Evolutionary conservation across 2,329 filamentous ascomycete genomes (phyloP).

Genomic region (Chaetomiaceae sp.): DNA sequence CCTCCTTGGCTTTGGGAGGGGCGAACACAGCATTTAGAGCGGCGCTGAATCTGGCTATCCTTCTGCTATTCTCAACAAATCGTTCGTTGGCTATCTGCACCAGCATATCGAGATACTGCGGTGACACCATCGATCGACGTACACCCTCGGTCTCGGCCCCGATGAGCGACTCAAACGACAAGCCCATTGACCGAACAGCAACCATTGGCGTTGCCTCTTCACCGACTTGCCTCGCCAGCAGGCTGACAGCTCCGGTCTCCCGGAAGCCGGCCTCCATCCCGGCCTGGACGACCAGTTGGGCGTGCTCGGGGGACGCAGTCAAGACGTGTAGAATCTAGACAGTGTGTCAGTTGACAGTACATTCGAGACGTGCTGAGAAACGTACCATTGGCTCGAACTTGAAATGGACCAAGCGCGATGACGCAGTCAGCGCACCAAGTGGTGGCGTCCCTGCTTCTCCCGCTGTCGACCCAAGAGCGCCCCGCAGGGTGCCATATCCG

Average conservation of each 20-base stretch:
- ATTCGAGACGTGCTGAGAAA: constrained; percentile 2
- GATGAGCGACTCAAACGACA: constrained; percentile 75
- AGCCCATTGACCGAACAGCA: constrained; percentile 75
- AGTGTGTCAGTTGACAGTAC: constrained; percentile 3
- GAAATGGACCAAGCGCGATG: constrained; percentile 61
- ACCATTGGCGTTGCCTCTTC: constrained; percentile 60
- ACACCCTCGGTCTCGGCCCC: constrained; percentile 45
- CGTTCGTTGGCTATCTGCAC: constrained; percentile 66
- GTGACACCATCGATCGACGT: constrained; percentile 49
- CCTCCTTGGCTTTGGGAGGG: constrained; percentile 28
- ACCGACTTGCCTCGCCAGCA: constrained; percentile 33
- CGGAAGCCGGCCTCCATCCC: constrained; percentile 80
- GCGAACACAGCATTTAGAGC: constrained; percentile 39
- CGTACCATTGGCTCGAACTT: constrained; percentile 94
- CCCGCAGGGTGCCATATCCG: constrained; percentile 25
- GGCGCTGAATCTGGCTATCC: constrained; percentile 58
- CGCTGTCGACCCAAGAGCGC: constrained; percentile 29
- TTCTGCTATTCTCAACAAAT: constrained; percentile 61
- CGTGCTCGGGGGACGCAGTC: constrained; percentile 66
- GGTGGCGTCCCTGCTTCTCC: constrained; percentile 25
- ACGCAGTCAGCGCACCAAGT: constrained; percentile 11
- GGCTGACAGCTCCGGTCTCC: constrained; percentile 76
- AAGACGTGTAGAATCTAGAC: constrained; percentile 80
- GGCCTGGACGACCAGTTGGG: constrained; percentile 67
- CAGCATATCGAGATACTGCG: constrained; percentile 61